phyloP scores from a whole-genome alignment of 352 stramenopile genomes.

The Bremia lactucae region DNA sequence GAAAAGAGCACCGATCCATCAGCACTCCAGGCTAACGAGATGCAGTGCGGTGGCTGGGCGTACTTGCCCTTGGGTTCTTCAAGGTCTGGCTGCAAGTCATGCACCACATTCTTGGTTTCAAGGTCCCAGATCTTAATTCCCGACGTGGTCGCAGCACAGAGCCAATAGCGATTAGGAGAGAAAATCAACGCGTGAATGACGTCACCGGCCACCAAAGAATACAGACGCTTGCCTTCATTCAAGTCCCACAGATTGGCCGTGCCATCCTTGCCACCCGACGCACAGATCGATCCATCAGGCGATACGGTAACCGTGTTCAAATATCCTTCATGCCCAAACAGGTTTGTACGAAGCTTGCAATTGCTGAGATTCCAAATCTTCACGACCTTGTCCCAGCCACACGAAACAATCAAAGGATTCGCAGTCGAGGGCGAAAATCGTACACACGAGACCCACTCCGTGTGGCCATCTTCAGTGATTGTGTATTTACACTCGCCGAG shows the following conservation, averaged over 20 bases:
- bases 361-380: slow-evolving; percentile 99
- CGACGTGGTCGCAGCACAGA: slow-evolving; percentile 97
- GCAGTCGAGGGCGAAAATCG: slow-evolving; percentile 95
- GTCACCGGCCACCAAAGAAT: slow-evolving; percentile 96
- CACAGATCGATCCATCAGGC: slow-evolving; percentile 98
- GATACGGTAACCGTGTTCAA: slow-evolving; percentile 99
- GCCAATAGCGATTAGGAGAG: slow-evolving; percentile 99
- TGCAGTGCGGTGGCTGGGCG: slow-evolving; percentile 91
- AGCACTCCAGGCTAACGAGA: slow-evolving; percentile 96
- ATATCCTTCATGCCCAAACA: slow-evolving; percentile 98
- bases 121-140: slow-evolving; percentile 99
- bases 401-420: slow-evolving; percentile 97
- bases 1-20: slow-evolving; percentile 98
- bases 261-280: slow-evolving; percentile 99
- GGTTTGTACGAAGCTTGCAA: slow-evolving; percentile 99
- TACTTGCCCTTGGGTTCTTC: slow-evolving; percentile 88
- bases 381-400: slow-evolving; percentile 99
- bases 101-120: slow-evolving; percentile 98
- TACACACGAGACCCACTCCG: slow-evolving; percentile 99
- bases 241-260: slow-evolving; percentile 99
- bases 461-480: slow-evolving; percentile 97
- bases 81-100: slow-evolving; percentile 92
- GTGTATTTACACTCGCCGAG: slow-evolving; percentile 99
- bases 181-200: slow-evolving; percentile 97
- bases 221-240: slow-evolving; percentile 99